Evolutionary conservation across 2,329 filamentous ascomycete genomes (phyloP), one percentile per base, ranked within the genome.

Genomic region (Colletotrichum sp.): DNA sequence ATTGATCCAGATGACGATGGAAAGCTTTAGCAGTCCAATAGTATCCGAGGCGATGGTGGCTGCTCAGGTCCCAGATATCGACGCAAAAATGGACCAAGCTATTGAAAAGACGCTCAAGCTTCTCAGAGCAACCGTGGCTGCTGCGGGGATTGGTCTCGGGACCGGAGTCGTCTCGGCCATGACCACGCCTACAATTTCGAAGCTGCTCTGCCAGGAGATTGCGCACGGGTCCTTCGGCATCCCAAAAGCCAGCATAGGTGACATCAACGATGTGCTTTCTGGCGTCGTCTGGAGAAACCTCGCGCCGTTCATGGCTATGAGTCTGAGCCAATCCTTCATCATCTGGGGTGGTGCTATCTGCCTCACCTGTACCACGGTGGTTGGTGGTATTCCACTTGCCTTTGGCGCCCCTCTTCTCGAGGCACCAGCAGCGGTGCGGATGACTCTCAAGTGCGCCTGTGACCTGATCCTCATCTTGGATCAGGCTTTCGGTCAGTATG

Each of bases 171-270:
- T 77, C 8, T 79, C 78, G 52, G 73, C 76, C 34, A 70, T 79
- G 10, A 75, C 73, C 12, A 80, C 77, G 0, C 80, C 80, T 2
- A 80, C 79, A 2, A 80, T 80, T 13, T 79, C 80, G 5, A 72
- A 75, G 39, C 71, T 80, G 6, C 78, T 81, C 15, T 81, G 80
- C 64, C 28, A 72, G 6, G 77, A 67, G 32, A 80, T 81, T 18
- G 79, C 80, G 16, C 79, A 74, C 3, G 72, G 79, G 15, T 79
- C 72, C 30, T 81, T 80, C n/a, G 80, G 80, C 5, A 76, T 81
- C 15, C 62, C 79, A 6, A 44, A 72, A 10, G 69, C 78, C 6
- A 79, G 77, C 16, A 67, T 77, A 15, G 68, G 60, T 16, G 78
- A 80, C 9, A 76, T 81, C 15, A 78, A 81, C 59, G 64, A 67